phyloP scores from a whole-genome alignment of 495 filamentous ascomycete species.

The Annulohypoxylon bovei region DNA sequence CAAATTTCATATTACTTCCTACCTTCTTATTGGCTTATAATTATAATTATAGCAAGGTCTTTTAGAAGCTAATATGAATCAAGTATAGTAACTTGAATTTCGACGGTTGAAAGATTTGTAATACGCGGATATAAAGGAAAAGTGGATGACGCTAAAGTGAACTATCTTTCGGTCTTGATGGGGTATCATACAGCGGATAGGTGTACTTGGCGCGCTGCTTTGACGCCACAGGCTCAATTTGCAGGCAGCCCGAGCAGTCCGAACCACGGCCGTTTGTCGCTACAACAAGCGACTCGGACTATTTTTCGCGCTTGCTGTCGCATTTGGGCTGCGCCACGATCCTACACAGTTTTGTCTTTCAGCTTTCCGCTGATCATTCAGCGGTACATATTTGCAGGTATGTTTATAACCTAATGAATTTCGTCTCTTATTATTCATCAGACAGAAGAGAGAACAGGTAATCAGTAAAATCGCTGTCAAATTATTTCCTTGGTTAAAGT shows the following conservation, averaged over 20 bases:
- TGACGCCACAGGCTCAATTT: background rate
- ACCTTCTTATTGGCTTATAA: too few relatives aligned
- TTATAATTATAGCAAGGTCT: too few relatives aligned
- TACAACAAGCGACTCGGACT: background rate
- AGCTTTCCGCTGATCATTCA: slow-evolving; percentile 8
- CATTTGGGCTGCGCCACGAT: slow-evolving; percentile 29
- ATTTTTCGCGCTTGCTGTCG: slow-evolving; percentile 8
- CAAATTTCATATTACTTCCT: too few relatives aligned
- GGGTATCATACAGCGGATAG: background rate
- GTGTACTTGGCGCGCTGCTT: background rate
- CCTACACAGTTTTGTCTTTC: slow-evolving; percentile 21
- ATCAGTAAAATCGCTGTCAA: background rate
- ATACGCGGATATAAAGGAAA: too few relatives aligned
- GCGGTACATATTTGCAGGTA: background rate
- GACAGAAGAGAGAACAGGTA: background rate
- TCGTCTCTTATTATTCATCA: slow-evolving; percentile 9
- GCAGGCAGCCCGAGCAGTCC: slow-evolving; percentile 27
- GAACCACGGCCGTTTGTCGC: background rate
- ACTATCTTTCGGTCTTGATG: too few relatives aligned
- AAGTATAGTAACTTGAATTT: too few relatives aligned
- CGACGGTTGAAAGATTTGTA: too few relatives aligned
- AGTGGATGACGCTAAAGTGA: too few relatives aligned
- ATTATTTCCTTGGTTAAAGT: background rate
- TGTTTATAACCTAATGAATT: background rate
- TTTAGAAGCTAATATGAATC: too few relatives aligned